Percentiles rank a stretch among this genome's conserved stretches.
Conservation (phyloP, 352 stramenopile species). For the Globisporangium spiculum region DNA sequence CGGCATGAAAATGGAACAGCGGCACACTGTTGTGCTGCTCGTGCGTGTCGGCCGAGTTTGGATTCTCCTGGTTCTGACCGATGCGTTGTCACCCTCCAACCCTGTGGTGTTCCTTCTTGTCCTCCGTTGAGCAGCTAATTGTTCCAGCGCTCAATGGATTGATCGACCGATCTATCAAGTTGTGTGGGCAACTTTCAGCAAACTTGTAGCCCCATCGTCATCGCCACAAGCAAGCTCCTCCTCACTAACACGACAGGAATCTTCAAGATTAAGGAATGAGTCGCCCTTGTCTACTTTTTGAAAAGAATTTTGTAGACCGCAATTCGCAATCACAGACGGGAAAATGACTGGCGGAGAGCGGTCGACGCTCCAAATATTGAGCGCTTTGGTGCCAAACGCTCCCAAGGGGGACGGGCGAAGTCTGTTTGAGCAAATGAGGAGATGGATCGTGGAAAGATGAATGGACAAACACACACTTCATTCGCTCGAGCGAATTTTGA, state of each 20-base stretch:
- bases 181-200: too few species aligned
- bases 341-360: background rate
- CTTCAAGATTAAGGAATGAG: constrained; percentile 1
- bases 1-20: background rate
- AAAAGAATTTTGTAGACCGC: background rate
- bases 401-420: background rate
- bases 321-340: background rate
- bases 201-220: background rate
- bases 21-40: too few species aligned
- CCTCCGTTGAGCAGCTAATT: background rate
- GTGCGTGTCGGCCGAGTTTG: background rate
- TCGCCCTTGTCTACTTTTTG: background rate
- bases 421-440: background rate
- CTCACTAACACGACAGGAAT: background rate
- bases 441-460: background rate
- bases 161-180: background rate
- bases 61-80: background rate
- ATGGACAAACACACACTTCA: background rate
- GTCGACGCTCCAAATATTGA: background rate
- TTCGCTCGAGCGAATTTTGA: background rate
- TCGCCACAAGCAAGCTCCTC: background rate
- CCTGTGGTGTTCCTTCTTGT: background rate
- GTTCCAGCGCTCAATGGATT: background rate
- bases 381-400: background rate
- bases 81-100: background rate